These are phyloP conservation scores for Boletus smithii DNA, from an alignment of 1,284 basidiomycete genomes.

Conservation along the genomic window DNA sequence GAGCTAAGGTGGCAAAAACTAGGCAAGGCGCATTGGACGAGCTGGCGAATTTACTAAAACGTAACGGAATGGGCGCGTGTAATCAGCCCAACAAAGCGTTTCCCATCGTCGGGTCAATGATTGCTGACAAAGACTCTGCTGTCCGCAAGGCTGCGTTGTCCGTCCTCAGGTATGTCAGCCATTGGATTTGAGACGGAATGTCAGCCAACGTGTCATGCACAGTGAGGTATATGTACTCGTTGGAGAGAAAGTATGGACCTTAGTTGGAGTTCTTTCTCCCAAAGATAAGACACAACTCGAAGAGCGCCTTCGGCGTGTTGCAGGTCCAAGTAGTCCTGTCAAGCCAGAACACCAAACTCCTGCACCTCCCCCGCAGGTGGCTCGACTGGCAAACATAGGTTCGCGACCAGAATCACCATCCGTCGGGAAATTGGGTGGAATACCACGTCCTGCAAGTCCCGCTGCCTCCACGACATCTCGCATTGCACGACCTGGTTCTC, in stretches of 20 bases:
- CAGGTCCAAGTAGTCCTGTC: conserved; percentile 56
- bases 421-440: conserved; percentile 41
- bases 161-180: conserved; percentile 56
- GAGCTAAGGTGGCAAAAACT: conserved; percentile 87
- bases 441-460: conserved; percentile 66
- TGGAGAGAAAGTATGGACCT: conserved; percentile 83
- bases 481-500: conserved; percentile 61
- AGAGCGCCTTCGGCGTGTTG: conserved; percentile 81
- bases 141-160: conserved; percentile 83
- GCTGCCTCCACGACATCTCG: conserved; percentile 50
- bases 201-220: conserved; percentile 11
- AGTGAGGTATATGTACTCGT: conserved; percentile 82
- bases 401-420: conserved; percentile 57
- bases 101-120: conserved; percentile 74
- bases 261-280: conserved; percentile 72
- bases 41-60: conserved; percentile 72
- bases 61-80: conserved; percentile 80
- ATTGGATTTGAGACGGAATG: conserved; percentile 2
- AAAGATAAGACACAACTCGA: conserved; percentile 92
- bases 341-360: conserved; percentile 40
- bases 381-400: conserved; percentile 50
- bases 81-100: conserved; percentile 76
- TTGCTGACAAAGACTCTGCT: conserved; percentile 84
- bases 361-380: conserved; percentile 41
- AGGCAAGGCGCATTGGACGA: conserved; percentile 85